Base-by-base conservation (phyloP, 2,329 filamentous ascomycete genomes). In the Botrytis squamosa region DNA sequence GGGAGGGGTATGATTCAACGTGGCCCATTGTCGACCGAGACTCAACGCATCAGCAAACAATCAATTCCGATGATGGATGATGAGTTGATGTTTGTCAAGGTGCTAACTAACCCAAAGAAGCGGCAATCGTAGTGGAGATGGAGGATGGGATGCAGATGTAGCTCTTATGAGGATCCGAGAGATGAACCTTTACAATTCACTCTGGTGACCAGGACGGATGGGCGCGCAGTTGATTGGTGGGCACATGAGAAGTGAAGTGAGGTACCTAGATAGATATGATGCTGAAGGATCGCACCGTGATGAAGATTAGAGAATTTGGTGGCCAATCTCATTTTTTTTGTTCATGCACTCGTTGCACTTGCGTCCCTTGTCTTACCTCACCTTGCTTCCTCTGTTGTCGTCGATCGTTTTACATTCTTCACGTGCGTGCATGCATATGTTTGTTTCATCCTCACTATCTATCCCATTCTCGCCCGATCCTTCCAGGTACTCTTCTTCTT, bases 1-100 rank as follows among this genome's bases (percentile, higher is more conserved):
- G 66, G 25, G 40, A n/a, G 66, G 25, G 40, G n/a, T 44, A 52
- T 69, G 36, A 69, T 69, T 69, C 46, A 69, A 69, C 49, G 55
- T 69, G 49, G 22, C 49, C 36, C 55, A 52, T 29, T 25, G 49
- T 33, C 36, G 36, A 55, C 38, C 65, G 49, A 55, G 49, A 57
- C 49, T 3, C 66, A 22, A 69, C 25, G 49, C 38, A 57, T n/a
- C 20, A 57, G 49, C 38, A 42, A 33, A 42, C 3, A 25, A 68
- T 25, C n/a, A 52, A 25, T 25, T 20, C 10, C 29, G 29, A 65
- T 69, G 49, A 57, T 38, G 49, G 49, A 16, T 10, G 22, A 12
- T 25, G 38, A 57, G n/a, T 59, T 52, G 52, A 33, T 33, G 25
- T 33, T 25, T 40, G 66, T n/a, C 16, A 57, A 29, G 38, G n/a